These are phyloP conservation scores for Alternaria metachromatica DNA, from an alignment of 2,329 filamentous ascomycete species.

Conservation along the genomic window DNA sequence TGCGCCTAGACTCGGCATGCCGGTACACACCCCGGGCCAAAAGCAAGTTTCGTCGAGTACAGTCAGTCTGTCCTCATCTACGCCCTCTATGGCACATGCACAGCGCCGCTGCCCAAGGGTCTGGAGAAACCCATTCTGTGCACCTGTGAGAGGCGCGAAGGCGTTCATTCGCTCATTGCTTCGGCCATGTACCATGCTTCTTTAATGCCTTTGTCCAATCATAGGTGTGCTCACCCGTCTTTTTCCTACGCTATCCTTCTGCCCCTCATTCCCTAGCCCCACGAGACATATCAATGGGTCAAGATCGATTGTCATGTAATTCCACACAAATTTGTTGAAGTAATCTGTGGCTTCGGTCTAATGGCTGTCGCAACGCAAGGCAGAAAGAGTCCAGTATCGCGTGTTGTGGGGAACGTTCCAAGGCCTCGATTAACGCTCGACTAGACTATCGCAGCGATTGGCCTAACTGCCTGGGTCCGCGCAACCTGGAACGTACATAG, in stretches of 20 bases:
- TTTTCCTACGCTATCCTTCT: constrained; percentile 1
- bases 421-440: neutral
- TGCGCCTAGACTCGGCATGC: constrained; percentile 19
- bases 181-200: neutral
- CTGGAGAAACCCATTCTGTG: neutral
- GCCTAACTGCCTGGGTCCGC: neutral
- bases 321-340: neutral
- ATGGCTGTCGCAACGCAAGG: neutral
- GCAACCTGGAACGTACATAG: neutral
- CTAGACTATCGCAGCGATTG: neutral
- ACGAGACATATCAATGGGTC: neutral
- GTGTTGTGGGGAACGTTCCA: neutral
- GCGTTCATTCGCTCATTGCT: neutral
- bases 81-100: neutral
- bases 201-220: neutral
- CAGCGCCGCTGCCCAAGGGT: neutral
- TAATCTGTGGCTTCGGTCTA: neutral
- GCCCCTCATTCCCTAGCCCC: constrained; percentile 13
- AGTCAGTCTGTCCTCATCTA: neutral
- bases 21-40: constrained; percentile 19
- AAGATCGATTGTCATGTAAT: neutral
- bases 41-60: constrained; percentile 13
- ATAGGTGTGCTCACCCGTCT: neutral
- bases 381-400: neutral
- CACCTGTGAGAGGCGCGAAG: neutral